Percentiles rank a stretch among this genome's conserved stretches.
Evolutionary conservation across 2,329 filamentous ascomycete species (phyloP).

Genomic region (Aschersonia sp.): DNA sequence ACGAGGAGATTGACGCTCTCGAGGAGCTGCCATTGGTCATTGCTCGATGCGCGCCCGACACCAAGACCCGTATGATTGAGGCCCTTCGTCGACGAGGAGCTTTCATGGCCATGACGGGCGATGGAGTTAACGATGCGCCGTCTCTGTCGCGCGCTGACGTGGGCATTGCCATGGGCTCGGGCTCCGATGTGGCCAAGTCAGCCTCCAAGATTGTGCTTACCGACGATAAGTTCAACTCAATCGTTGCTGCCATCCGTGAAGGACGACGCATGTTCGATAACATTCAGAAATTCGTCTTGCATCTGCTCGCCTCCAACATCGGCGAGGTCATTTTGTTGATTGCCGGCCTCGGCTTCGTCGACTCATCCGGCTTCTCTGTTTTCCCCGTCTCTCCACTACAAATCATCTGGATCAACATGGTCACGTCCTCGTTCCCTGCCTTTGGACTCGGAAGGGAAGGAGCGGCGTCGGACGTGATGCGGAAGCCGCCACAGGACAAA

Average conservation of each 20-base stretch:
- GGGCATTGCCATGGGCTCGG: conserved; percentile 82
- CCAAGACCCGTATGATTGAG: conserved; percentile 85
- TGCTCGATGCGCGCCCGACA: conserved; percentile 70
- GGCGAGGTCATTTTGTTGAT: conserved; percentile 72
- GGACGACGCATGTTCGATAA: conserved; percentile 79
- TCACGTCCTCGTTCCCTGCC: conserved; percentile 75
- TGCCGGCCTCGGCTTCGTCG: conserved; percentile 71
- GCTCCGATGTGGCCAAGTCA: conserved; percentile 75
- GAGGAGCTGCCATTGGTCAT: conserved; percentile 68
- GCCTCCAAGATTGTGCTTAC: conserved; percentile 72
- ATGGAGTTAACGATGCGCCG: conserved; percentile 78
- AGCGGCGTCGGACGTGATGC: conserved; percentile 64
- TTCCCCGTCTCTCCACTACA: conserved; percentile 78
- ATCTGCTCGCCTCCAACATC: conserved; percentile 68
- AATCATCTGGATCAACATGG: conserved; percentile 91
- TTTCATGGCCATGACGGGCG: conserved; percentile 79
- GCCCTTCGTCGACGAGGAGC: conserved; percentile 63
- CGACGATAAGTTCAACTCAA: conserved; percentile 80
- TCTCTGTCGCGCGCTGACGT: conserved; percentile 71
- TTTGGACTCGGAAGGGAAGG: conserved; percentile 76
- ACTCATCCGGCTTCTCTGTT: conserved; percentile 55
- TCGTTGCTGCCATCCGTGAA: conserved; percentile 70
- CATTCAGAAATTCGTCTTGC: conserved; percentile 76
- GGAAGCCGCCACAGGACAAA: conserved; percentile 61
- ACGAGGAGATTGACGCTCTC: conserved; percentile 61